These are phyloP conservation scores for Colletotrichum horii DNA, from an alignment of 2,329 filamentous ascomycete species.

Conservation along the genomic window DNA sequence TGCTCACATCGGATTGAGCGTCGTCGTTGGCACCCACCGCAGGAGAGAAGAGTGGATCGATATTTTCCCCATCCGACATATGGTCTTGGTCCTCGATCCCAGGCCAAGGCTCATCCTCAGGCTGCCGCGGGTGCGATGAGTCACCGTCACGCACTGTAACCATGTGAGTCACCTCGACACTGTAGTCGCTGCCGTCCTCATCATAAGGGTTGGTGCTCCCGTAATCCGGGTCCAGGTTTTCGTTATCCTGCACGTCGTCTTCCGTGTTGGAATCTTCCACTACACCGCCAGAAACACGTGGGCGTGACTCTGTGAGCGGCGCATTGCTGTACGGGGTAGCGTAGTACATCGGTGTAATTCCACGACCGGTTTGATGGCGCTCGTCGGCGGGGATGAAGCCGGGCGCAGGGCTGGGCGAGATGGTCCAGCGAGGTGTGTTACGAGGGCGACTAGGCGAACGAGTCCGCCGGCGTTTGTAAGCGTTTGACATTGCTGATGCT, in stretches of 20 bases:
- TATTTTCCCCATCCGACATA: conserved; percentile 56
- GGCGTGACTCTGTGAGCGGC: conserved; percentile 47
- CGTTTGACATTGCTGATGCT: neutral
- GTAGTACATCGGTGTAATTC: conserved; percentile 70
- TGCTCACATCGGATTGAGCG: conserved; percentile 44
- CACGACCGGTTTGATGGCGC: conserved; percentile 38
- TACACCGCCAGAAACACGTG: conserved; percentile 11
- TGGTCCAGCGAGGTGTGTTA: conserved; percentile 62
- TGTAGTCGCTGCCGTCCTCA: conserved; percentile 32
- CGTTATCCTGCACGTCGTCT: conserved; percentile 33
- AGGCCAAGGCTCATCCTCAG: conserved; percentile 62
- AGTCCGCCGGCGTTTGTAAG: conserved; percentile 54
- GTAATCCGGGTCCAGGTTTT: conserved; percentile 28
- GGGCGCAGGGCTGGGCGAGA: conserved; percentile 49
- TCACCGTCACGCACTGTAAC: conserved; percentile 9
- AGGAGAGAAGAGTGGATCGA: conserved; percentile 43
- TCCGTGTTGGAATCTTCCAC: conserved; percentile 28
- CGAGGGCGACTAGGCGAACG: conserved; percentile 61
- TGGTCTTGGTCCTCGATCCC: conserved; percentile 58
- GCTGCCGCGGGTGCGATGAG: conserved; percentile 36
- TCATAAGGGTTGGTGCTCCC: conserved; percentile 33
- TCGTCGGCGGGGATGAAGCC: conserved; percentile 34
- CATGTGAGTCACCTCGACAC: conserved; percentile 30
- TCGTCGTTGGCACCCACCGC: conserved; percentile 28
- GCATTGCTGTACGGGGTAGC: conserved; percentile 76